A percentile compares a stretch with the other conserved stretches of the same genome.
phyloP scores from a whole-genome alignment of 176 grass and related monocot species.

The Aegilops speltoides region DNA sequence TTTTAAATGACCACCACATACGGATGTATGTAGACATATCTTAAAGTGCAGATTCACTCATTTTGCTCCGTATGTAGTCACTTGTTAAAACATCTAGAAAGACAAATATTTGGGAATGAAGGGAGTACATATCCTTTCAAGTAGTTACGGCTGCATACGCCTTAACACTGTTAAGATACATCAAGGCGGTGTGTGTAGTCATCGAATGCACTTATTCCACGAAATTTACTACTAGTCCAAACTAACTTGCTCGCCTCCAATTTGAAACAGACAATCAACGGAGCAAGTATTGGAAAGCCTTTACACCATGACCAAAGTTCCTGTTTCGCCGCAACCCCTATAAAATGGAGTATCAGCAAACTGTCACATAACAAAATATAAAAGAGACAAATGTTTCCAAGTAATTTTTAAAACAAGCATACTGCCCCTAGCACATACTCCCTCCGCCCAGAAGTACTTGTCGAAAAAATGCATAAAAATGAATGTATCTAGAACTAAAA shows the following conservation, averaged over 20 bases:
- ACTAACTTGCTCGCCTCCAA: slow-evolving; percentile 1
- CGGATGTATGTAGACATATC: too few relatives aligned
- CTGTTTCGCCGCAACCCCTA: slow-evolving; percentile 20
- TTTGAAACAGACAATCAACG: slow-evolving; percentile 15
- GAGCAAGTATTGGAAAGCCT: slow-evolving; percentile 22
- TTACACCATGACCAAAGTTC: slow-evolving; percentile 8
- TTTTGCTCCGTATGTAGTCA: too few relatives aligned
- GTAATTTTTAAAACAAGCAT: too few relatives aligned
- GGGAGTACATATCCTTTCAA: slow-evolving; percentile 14
- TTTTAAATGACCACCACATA: too few relatives aligned
- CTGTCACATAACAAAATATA: slow-evolving; percentile 7
- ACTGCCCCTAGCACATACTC: too few relatives aligned
- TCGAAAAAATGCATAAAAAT: too few relatives aligned
- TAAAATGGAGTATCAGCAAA: slow-evolving; percentile 19
- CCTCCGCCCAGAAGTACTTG: too few relatives aligned
- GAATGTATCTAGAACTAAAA: too few relatives aligned
- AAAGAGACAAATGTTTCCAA: background rate
- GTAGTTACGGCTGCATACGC: slow-evolving; percentile 12
- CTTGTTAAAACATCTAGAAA: too few relatives aligned
- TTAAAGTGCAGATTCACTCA: too few relatives aligned
- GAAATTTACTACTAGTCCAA: slow-evolving; percentile 41
- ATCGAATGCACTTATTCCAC: slow-evolving; percentile 43
- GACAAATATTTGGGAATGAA: too few relatives aligned
- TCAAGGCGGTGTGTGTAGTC: slow-evolving; percentile 22
- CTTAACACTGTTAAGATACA: slow-evolving; percentile 25